Percentiles rank a stretch among this genome's conserved stretches.
These are phyloP conservation scores for Cordia subcordata DNA, from an alignment of 257 asterid species.

Conservation along the genomic window DNA sequence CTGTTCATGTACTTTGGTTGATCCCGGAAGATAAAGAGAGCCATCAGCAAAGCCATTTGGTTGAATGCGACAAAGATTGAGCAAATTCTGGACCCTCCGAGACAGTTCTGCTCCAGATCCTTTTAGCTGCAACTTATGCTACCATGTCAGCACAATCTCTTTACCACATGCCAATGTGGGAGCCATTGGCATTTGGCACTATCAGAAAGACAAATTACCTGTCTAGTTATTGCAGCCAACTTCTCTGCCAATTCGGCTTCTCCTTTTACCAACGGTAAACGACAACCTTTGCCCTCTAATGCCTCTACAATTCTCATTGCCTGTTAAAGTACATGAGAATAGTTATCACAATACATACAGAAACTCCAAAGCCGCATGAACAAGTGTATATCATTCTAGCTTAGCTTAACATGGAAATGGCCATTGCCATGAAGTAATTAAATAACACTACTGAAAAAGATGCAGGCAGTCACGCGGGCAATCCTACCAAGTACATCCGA, in stretches of 20 bases:
- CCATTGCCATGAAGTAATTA: no score
- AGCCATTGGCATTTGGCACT: conserved; percentile 12
- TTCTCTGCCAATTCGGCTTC: conserved; percentile 97
- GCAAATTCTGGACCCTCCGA: conserved; percentile 86
- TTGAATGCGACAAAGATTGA: conserved; percentile 68
- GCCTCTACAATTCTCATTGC: conserved; percentile 89
- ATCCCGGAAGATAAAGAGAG: conserved; percentile 73
- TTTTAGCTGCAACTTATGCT: conserved; percentile 50
- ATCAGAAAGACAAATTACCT: conserved; percentile 36
- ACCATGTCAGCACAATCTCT: conserved; percentile 22
- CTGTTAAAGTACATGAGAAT: conserved; percentile 29
- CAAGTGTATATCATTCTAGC: no score
- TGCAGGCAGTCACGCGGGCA: no score
- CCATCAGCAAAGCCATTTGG: conserved; percentile 64
- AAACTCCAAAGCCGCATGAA: not conserved
- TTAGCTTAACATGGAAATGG: no score
- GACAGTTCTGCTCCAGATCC: conserved; percentile 97
- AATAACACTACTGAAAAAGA: no score
- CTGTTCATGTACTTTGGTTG: conserved; percentile 82
- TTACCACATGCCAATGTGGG: conserved; percentile 14
- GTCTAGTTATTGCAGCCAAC: conserved; percentile 72
- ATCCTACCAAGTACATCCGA: no score
- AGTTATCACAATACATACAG: not conserved
- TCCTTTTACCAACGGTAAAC: conserved; percentile 81
- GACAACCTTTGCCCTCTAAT: conserved; percentile 79